These are phyloP conservation scores for Nannizziopsis barbatae DNA, from an alignment of 2,329 filamentous ascomycete species.

Conservation along the genomic window DNA sequence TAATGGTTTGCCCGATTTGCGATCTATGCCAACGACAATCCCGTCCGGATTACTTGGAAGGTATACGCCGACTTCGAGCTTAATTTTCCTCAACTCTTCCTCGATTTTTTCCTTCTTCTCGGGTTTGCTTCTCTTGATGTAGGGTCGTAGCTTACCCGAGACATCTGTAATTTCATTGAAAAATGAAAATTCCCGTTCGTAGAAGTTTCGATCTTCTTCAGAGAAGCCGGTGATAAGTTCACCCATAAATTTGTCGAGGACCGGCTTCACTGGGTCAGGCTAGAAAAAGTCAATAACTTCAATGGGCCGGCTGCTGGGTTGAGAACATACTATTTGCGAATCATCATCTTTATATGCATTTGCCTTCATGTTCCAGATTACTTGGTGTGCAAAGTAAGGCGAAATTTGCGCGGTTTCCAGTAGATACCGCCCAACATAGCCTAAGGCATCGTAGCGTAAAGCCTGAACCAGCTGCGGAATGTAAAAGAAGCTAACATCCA, in stretches of 20 bases:
- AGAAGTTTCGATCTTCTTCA: slow-evolving; percentile 67
- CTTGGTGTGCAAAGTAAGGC: slow-evolving; percentile 97
- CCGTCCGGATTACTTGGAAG: slow-evolving; percentile 94
- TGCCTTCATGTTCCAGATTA: slow-evolving; percentile 99
- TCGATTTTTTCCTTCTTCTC: slow-evolving; percentile 99
- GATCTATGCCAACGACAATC: slow-evolving; percentile 92
- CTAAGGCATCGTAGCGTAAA: slow-evolving; percentile 80
- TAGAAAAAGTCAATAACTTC: slow-evolving; percentile 25
- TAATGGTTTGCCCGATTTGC: slow-evolving; percentile 92
- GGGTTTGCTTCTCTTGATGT: slow-evolving; percentile 81
- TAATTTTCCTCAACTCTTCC: slow-evolving; percentile 92
- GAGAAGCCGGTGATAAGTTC: slow-evolving; percentile 77
- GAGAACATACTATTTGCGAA: slow-evolving; percentile 57
- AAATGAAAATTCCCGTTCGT: slow-evolving; percentile 91
- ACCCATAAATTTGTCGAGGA: slow-evolving; percentile 77
- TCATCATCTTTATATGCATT: slow-evolving; percentile 98
- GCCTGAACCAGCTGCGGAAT: slow-evolving; percentile 97
- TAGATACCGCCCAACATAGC: slow-evolving; percentile 93
- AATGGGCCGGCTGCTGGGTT: not conserved
- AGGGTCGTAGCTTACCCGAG: slow-evolving; percentile 88
- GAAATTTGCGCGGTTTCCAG: slow-evolving; percentile 94
- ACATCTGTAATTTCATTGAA: slow-evolving; percentile 94
- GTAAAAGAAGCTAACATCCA: slow-evolving; percentile 98
- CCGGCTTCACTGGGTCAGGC: slow-evolving; percentile 88
- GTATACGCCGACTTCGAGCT: slow-evolving; percentile 94